Evolutionary conservation across 2,329 filamentous ascomycete genomes (phyloP), one percentile per base, ranked within the genome.

Genomic region (Fonsecaea nubica): DNA sequence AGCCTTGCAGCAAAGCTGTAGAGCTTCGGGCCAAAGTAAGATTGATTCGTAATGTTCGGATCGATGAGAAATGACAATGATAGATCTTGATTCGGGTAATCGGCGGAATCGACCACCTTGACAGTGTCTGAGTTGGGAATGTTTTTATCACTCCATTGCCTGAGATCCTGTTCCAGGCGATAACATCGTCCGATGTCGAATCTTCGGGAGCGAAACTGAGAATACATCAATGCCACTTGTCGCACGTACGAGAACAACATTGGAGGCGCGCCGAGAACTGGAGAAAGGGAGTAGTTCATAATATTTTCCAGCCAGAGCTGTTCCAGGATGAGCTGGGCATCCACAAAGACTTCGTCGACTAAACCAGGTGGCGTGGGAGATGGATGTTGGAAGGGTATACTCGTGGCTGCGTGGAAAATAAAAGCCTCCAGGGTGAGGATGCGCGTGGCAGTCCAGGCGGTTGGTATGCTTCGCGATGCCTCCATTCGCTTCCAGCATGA

Each of bases 391-490:
- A 75, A 75, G 1, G 74, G 72, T 12, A 75, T 66, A 32, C 72
- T 71, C 4, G 73, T 75, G 9, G 73, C 66, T 4, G 69, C 70
- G 50, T 75, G 74, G 45, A 75, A 75, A 53, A 75, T 72, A 50
- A 75, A 75, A 0, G 73, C 67, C 38, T 75, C 74, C 3, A 72
- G 65, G 42, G 65, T 72, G 0, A 74, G 61, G 25, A 71, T 68
- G 32, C 67, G 48, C 50, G 69, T 71, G 8, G 55, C 36, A 6
- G 21, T 25, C n/a, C 69, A 68, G 25, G 56, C 35, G 4, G 33
- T 62, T 2, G 63, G 59, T 7, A 12, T 12, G 8, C 32, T 33
- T 32, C 9, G 1, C 1, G 36, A 21, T 12, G 33, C 33, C 36
- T 55, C 36, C 18, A 63, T 21, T 32, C 36, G 59, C 38, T 42